Conservation (phyloP, 352 stramenopile species). For the Phytopythium montanum region DNA sequence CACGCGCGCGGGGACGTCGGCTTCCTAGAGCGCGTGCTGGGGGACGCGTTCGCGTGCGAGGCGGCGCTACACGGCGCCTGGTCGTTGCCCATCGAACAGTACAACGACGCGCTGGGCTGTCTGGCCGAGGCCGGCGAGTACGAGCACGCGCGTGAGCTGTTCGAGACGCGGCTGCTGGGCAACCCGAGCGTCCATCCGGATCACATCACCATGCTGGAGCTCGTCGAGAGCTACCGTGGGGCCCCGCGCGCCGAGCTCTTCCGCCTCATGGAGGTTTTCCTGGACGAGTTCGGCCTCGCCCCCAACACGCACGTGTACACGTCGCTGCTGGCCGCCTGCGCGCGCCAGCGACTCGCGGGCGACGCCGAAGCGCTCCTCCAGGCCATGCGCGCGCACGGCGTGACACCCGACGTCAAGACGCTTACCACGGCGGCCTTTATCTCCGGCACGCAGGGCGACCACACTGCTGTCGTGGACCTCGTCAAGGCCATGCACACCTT, state of each 20-base stretch:
- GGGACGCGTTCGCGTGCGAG: slow-evolving; percentile 48
- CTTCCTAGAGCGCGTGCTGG: slow-evolving; percentile 62
- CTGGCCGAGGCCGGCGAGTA: slow-evolving; percentile 44
- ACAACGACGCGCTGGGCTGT: slow-evolving; percentile 75
- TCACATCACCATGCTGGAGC: slow-evolving; percentile 75
- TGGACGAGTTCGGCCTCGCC: slow-evolving; percentile 38
- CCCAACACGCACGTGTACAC: slow-evolving; percentile 77
- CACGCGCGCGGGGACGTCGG: slow-evolving; percentile 33
- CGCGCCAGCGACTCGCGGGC: slow-evolving; percentile 44
- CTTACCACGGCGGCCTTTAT: slow-evolving; percentile 72
- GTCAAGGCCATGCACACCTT: slow-evolving; percentile 43
- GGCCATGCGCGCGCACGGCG: slow-evolving; percentile 42
- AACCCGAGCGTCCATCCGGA: slow-evolving; percentile 53
- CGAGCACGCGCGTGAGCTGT: slow-evolving; percentile 57
- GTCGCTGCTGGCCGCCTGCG: slow-evolving; percentile 65
- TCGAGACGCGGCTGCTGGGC: slow-evolving; percentile 43
- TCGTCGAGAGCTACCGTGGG: slow-evolving; percentile 67
- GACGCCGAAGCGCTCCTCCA: slow-evolving; percentile 52
- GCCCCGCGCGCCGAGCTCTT: slow-evolving; percentile 62
- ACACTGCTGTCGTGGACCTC: slow-evolving; percentile 39
- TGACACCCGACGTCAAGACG: slow-evolving; percentile 55
- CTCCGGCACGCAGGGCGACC: slow-evolving; percentile 47
- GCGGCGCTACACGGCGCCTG: slow-evolving; percentile 33
- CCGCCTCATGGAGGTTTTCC: slow-evolving; percentile 64
- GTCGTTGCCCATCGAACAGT: slow-evolving; percentile 63